phyloP scores from a whole-genome alignment of 1,284 basidiomycete genomes.

The Exobasidium rhododendri region DNA sequence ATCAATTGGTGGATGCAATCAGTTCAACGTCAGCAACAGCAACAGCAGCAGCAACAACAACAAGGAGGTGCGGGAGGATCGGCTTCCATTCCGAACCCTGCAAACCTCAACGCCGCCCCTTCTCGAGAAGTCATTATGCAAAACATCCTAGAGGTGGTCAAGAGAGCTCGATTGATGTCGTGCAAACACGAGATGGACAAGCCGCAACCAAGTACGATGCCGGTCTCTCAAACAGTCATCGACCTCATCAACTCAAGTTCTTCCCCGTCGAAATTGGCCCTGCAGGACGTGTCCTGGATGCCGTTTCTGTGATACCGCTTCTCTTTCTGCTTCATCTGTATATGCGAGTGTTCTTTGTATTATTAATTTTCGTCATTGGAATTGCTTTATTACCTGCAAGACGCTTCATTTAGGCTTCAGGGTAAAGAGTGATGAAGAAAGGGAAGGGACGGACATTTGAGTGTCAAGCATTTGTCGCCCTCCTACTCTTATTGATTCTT shows the following conservation, averaged over 20 bases:
- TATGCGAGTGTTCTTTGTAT: too few relatives aligned
- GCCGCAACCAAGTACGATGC: slow-evolving; percentile 22
- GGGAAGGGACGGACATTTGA: too few relatives aligned
- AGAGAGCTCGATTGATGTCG: slow-evolving; percentile 77
- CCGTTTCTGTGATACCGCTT: slow-evolving; percentile 22
- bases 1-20: slow-evolving; percentile 67
- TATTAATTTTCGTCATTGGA: too few relatives aligned
- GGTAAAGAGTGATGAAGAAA: too few relatives aligned
- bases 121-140: slow-evolving; percentile 66
- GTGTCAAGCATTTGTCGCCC: too few relatives aligned
- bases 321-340: neutral
- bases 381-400: too few relatives aligned
- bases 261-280: slow-evolving; percentile 59
- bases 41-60: slow-evolving; percentile 13
- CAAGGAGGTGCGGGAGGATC: neutral
- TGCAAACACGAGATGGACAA: slow-evolving; percentile 79
- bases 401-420: too few relatives aligned
- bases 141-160: slow-evolving; percentile 78
- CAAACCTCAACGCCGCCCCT: neutral
- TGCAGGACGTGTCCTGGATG: slow-evolving; percentile 57
- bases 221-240: slow-evolving; percentile 67
- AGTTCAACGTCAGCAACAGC: slow-evolving; percentile 34
- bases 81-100: neutral
- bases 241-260: slow-evolving; percentile 71
- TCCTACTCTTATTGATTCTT: too few relatives aligned